Percentiles rank a stretch among this genome's conserved stretches.
Evolutionary conservation across 1,284 basidiomycete species (phyloP).

Genomic region (Pulveroboletus sp.): DNA sequence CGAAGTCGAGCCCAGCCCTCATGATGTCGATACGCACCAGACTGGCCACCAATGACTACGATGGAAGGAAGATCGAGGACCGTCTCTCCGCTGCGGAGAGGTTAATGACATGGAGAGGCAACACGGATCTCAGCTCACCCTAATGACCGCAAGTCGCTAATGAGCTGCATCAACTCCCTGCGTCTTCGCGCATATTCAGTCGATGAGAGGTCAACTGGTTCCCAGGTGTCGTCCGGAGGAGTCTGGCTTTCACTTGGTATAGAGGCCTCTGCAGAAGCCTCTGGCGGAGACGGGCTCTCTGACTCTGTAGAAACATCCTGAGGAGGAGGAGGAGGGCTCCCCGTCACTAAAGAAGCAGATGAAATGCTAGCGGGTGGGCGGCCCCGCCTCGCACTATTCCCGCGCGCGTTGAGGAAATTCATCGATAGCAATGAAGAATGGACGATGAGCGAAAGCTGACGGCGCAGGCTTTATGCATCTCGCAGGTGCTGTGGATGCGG

Average conservation of each 20-base stretch:
- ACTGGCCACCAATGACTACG: constrained; percentile 56
- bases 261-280: too few species aligned
- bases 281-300: too few species aligned
- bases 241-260: not conserved
- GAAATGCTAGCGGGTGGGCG: not conserved
- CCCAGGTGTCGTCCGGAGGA: constrained; percentile 12
- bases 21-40: constrained; percentile 36
- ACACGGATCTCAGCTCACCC: not conserved
- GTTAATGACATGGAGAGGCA: not conserved
- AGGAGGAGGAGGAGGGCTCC: not conserved
- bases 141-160: constrained; percentile 36
- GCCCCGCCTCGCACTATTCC: not conserved
- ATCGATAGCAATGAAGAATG: constrained; percentile 2
- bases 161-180: constrained; percentile 44
- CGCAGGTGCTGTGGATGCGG: not conserved
- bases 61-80: constrained; percentile 49
- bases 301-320: too few species aligned
- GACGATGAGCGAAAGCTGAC: not conserved
- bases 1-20: not conserved
- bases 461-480: constrained; percentile 16
- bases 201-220: constrained; percentile 22
- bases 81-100: constrained; percentile 35
- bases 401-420: not conserved
- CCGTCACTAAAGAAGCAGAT: not conserved
- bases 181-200: constrained; percentile 45